Percentiles rank a stretch among this genome's conserved stretches.
These are phyloP conservation scores for Avena atlantica DNA, from an alignment of 176 grass and related monocot genomes.

Conservation along the genomic window DNA sequence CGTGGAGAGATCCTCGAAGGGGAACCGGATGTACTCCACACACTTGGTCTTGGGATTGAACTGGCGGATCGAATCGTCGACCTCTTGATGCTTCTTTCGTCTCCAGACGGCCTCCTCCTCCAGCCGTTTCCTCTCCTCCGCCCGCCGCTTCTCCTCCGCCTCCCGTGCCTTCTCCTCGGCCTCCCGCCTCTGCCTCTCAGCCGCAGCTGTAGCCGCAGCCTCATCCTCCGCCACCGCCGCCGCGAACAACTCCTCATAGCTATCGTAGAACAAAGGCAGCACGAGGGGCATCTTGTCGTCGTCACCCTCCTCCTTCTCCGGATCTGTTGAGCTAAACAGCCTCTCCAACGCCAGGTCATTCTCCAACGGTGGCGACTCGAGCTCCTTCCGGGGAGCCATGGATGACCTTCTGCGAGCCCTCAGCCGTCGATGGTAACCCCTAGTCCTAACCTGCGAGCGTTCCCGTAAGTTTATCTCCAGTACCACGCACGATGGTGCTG, in stretches of 20 bases:
- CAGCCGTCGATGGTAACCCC: not conserved
- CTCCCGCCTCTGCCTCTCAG: not conserved
- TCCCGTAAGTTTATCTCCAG: no score
- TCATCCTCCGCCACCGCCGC: not conserved
- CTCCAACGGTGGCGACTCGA: not conserved
- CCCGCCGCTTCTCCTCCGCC: not conserved
- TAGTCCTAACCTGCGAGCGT: not conserved
- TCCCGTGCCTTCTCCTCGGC: not conserved
- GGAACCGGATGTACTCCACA: not conserved
- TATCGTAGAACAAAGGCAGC: not conserved
- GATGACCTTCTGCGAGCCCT: not conserved
- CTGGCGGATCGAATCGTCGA: not conserved
- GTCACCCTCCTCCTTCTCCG: not conserved
- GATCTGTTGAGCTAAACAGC: not conserved
- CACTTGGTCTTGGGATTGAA: constrained; percentile 1
- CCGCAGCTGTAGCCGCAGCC: not conserved
- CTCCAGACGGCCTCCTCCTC: not conserved
- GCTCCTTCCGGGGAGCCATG: not conserved
- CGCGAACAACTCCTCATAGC: not conserved
- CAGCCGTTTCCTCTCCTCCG: not conserved
- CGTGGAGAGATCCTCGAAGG: not conserved
- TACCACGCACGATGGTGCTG: no score
- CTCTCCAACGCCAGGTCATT: not conserved
- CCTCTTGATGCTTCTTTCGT: not conserved
- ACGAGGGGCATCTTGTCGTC: not conserved